Percentiles rank a stretch among this genome's conserved stretches.
These are phyloP conservation scores for Hibiscus trionum DNA, from an alignment of 345 rosid genomes.

Conservation along the genomic window DNA sequence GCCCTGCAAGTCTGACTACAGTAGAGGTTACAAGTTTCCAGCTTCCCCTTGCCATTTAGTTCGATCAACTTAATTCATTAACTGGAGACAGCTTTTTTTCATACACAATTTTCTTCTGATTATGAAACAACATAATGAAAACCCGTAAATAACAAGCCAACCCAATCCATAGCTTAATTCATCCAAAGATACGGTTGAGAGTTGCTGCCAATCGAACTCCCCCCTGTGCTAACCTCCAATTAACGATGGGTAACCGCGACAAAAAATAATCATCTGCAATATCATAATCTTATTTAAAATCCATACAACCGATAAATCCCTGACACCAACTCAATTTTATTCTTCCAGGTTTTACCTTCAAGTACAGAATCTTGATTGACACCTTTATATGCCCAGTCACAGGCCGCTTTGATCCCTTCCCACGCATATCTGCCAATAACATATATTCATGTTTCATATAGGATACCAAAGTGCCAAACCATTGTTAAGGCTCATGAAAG, in stretches of 20 bases:
- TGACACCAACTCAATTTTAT: too few species aligned
- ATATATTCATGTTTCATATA: too few species aligned
- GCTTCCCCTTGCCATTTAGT: too few species aligned
- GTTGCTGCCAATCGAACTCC: slow-evolving; percentile 84
- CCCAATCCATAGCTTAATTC: background rate
- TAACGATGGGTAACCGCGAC: slow-evolving; percentile 60
- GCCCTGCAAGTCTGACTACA: too few species aligned
- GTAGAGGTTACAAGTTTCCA: too few species aligned
- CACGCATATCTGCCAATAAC: slow-evolving; percentile 54
- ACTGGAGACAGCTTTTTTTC: too few species aligned
- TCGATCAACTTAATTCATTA: too few species aligned
- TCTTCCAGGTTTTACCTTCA: slow-evolving; percentile 33
- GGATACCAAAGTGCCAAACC: background rate
- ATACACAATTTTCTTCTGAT: too few species aligned
- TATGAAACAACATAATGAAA: too few species aligned
- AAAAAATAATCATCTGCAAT: slow-evolving; percentile 64
- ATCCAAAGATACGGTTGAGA: slow-evolving; percentile 58
- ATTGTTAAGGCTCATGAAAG: background rate
- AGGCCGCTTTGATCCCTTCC: slow-evolving; percentile 74
- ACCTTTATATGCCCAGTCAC: slow-evolving; percentile 86
- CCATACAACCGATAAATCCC: too few species aligned
- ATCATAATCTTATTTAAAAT: background rate
- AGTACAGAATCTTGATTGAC: slow-evolving; percentile 47
- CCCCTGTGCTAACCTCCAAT: slow-evolving; percentile 68
- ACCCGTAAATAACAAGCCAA: too few species aligned